Base-by-base conservation (phyloP, 495 filamentous ascomycete genomes). In the Aspergillus coremiiformis region DNA sequence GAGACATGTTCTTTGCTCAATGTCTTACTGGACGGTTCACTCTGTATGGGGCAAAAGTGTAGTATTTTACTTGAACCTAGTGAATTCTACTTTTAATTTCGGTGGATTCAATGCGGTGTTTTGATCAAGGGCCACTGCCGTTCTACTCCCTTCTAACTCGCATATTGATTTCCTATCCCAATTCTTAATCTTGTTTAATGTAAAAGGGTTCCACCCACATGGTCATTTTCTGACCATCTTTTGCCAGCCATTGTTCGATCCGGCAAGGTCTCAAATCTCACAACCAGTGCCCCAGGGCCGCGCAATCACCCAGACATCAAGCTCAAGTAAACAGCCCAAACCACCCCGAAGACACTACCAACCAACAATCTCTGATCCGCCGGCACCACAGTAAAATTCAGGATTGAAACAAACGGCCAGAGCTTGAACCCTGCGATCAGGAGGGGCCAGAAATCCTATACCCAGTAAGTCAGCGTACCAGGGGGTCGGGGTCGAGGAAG, bases 261-360 rank as follows among this genome's bases (percentile, higher is more conserved):
- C 14, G 33, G 33, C n/a, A 11, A 17, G 12, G 17, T n/a, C 26
- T 23, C 24, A 46, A 20, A 19, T 39, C 15, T 17, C 47, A 22
- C 27, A 30, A 9, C 8, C 8, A 30, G 12, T 12, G 2, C 9
- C 19, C 21, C 14, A 11, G 1, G 14, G 9, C n/a, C 12, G 15
- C 44, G 11, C 29, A 9, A 21, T 56, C 46, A 68, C 14, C 59
- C 60, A 33, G 79, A 68, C 39, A 80, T 56, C 60, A 90, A 66
- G 55, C 89, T 90, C 66, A 95, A 73, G 66, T 88, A 95, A 35
- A 92, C 67, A 3, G 84, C 85, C 90, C 90, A 96, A 15, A 70
- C 78, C 46, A 96, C 54, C 2, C 90, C 89, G 8, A 89, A 85
- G 47, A 88, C 53, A 59, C 80, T 81, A 0, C 83, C 86, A 50